phyloP scores from a whole-genome alignment of 441 rosid genomes.

The Omphalea diandra region DNA sequence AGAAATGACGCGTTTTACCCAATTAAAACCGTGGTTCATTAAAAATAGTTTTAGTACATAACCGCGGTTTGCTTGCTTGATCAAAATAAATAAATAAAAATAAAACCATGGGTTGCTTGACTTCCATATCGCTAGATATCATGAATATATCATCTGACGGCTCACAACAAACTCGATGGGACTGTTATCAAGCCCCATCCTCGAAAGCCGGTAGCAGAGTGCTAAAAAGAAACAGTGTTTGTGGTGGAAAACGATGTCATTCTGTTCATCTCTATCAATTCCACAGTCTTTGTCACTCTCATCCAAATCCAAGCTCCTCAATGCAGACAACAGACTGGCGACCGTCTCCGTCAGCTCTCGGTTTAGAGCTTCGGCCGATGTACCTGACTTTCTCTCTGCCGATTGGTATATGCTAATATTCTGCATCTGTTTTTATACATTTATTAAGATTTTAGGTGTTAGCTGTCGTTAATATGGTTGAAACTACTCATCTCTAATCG shows the following conservation, averaged over 20 bases:
- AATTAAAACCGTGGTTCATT: no score
- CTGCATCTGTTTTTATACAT: no score
- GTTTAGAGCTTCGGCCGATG: conserved; percentile 63
- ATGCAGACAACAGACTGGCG: conserved; percentile 29
- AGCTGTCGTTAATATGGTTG: no score
- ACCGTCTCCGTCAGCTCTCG: conserved; percentile 31
- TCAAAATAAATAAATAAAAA: no score
- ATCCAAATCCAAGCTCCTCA: conserved; percentile 37
- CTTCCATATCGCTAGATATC: neutral
- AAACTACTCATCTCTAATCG: no score
- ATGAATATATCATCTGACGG: neutral
- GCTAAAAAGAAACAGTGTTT: neutral
- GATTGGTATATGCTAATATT: conserved; percentile 52
- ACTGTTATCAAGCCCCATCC: neutral
- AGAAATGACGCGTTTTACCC: no score
- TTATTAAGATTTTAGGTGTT: no score
- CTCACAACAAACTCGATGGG: neutral
- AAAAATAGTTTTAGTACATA: no score
- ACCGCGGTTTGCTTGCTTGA: no score
- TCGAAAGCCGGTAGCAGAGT: neutral
- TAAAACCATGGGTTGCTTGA: no score
- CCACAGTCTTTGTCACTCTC: conserved; percentile 32
- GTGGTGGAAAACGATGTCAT: conserved; percentile 45
- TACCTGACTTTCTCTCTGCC: conserved; percentile 82
- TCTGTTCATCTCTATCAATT: conserved; percentile 36